phyloP scores from a whole-genome alignment of 805 yeast species.

The Isabelozyma heimii region DNA sequence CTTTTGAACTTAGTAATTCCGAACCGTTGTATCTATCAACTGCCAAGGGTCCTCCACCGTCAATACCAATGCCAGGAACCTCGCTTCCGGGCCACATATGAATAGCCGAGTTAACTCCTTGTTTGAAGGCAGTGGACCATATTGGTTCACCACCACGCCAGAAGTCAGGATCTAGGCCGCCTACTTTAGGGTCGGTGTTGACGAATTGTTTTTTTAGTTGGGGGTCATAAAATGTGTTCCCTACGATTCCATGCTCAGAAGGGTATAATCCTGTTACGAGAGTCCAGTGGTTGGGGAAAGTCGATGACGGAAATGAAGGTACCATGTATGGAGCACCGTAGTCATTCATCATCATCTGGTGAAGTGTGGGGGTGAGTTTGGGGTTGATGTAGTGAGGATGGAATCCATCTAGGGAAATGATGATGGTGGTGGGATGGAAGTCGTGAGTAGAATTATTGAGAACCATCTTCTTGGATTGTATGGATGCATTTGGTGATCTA shows the following conservation, averaged over 20 bases:
- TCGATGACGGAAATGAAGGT: constrained; percentile 85
- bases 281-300: constrained; percentile 93
- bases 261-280: constrained; percentile 85
- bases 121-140: constrained; percentile 72
- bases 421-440: constrained; percentile 75
- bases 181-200: constrained; percentile 54
- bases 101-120: constrained; percentile 66
- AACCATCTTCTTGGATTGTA: background rate
- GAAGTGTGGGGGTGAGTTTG: constrained; percentile 67
- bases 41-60: constrained; percentile 45
- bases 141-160: constrained; percentile 88
- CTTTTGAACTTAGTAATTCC: constrained; percentile 58
- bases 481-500: background rate
- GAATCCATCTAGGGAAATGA: constrained; percentile 84
- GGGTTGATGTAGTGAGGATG: constrained; percentile 82
- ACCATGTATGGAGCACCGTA: constrained; percentile 78
- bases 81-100: constrained; percentile 98
- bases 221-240: constrained; percentile 77
- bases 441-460: constrained; percentile 62
- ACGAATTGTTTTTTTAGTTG: constrained; percentile 52
- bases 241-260: constrained; percentile 80
- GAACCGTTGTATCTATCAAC: constrained; percentile 65
- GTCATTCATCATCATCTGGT: constrained; percentile 49
- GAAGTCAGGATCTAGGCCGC: constrained; percentile 54
- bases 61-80: constrained; percentile 48